phyloP scores from a whole-genome alignment of 2,329 filamentous ascomycete genomes.

The Ramichloridium luteum region DNA sequence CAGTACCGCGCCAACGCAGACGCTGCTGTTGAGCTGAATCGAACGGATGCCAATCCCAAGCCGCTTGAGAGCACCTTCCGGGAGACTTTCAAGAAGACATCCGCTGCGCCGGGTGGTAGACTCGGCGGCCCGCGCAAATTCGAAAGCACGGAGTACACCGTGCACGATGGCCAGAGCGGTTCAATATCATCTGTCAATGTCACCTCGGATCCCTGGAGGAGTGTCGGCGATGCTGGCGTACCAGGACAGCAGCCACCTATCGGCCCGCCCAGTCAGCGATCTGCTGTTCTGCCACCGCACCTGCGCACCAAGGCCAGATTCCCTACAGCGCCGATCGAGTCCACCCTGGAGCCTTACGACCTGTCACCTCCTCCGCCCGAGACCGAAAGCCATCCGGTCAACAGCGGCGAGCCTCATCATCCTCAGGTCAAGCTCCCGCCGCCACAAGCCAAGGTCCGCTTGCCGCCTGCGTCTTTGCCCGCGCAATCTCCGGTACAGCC shows the following conservation, averaged over 20 bases:
- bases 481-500: slow-evolving; percentile 26
- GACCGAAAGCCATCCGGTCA: slow-evolving; percentile 59
- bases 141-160: slow-evolving; percentile 18
- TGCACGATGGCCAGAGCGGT: slow-evolving; percentile 21
- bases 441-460: slow-evolving; percentile 63
- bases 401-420: slow-evolving; percentile 51
- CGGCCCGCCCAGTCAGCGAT: slow-evolving; percentile 17
- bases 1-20: slow-evolving; percentile 15
- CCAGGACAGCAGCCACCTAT: slow-evolving; percentile 17
- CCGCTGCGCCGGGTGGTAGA: slow-evolving; percentile 11
- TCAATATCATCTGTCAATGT: too few relatives aligned
- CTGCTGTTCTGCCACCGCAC: slow-evolving; percentile 19
- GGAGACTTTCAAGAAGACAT: slow-evolving; percentile 27
- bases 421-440: slow-evolving; percentile 60
- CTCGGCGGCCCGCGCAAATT: slow-evolving; percentile 20
- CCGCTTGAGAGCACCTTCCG: slow-evolving; percentile 15
- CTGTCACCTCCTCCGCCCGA: slow-evolving; percentile 53
- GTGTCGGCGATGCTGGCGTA: background rate
- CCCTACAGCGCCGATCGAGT: slow-evolving; percentile 15
- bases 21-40: slow-evolving; percentile 9
- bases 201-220: background rate
- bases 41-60: slow-evolving; percentile 3
- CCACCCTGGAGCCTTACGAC: slow-evolving; percentile 13
- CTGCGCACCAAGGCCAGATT: slow-evolving; percentile 14
- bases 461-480: slow-evolving; percentile 49